phyloP scores from a whole-genome alignment of 495 filamentous ascomycete genomes.

The Saxispiralis lemnorum region DNA sequence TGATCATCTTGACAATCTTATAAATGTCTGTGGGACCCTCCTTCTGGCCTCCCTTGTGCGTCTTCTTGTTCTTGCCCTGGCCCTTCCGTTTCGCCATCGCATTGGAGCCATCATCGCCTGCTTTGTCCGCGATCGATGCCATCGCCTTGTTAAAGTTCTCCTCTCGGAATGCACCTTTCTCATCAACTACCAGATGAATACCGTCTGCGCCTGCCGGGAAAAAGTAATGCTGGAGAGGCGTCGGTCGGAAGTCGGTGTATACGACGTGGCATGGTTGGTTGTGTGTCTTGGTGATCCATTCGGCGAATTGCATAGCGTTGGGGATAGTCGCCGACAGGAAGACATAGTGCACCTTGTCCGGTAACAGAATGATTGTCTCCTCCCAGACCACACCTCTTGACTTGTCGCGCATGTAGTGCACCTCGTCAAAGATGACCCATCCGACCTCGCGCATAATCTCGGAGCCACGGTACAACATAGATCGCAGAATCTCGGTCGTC shows the following conservation, averaged over 20 bases:
- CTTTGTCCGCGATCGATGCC: conserved; percentile 69
- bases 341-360: conserved; percentile 95
- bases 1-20: conserved; percentile 96
- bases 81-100: conserved; percentile 61
- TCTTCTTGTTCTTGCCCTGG: conserved; percentile 74
- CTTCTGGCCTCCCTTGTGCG: conserved; percentile 67
- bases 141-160: conserved; percentile 95
- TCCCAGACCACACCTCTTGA: conserved; percentile 94
- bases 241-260: conserved; percentile 94
- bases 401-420: conserved; percentile 94
- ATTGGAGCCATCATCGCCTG: conserved; percentile 68
- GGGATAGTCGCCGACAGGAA: conserved; percentile 98
- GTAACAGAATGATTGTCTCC: conserved; percentile 91
- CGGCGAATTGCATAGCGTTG: conserved; percentile 97
- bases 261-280: conserved; percentile 94
- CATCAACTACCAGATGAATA: conserved; percentile 86
- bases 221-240: conserved; percentile 91
- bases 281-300: conserved; percentile 96
- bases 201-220: conserved; percentile 87
- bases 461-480: conserved; percentile 93
- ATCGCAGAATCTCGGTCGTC: conserved; percentile 97
- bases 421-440: conserved; percentile 96
- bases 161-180: conserved; percentile 86
- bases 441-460: conserved; percentile 98
- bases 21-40: conserved; percentile 66